Evolutionary conservation across 257 asterid genomes (phyloP).

Genomic region (Euphrasia confusa): DNA sequence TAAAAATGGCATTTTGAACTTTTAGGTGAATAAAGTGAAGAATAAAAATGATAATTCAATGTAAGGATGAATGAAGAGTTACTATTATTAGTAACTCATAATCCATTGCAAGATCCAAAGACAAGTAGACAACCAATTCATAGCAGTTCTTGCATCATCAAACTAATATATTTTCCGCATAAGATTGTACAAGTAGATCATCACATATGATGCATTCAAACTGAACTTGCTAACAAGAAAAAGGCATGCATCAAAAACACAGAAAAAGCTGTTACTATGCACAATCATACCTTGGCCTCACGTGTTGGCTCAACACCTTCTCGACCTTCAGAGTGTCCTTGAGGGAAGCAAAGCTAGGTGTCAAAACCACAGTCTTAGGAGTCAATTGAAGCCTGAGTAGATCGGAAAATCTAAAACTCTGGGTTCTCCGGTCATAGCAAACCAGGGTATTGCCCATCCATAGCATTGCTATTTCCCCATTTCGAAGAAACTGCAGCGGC

Average conservation of each 20-base stretch:
- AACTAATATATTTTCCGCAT: neutral
- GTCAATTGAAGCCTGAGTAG: neutral
- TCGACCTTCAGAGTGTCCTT: slow-evolving; percentile 24
- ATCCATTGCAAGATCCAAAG: neutral
- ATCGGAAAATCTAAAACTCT: slow-evolving; percentile 10
- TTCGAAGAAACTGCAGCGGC: slow-evolving; percentile 32
- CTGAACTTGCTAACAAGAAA: neutral
- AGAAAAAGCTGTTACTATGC: neutral
- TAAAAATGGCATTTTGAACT: too few species aligned
- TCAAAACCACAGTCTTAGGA: neutral
- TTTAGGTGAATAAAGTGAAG: too few species aligned
- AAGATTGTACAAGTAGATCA: slow-evolving; percentile 1
- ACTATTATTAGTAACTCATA: neutral
- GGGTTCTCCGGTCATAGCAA: slow-evolving; percentile 20
- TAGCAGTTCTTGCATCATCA: neutral
- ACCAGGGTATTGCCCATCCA: slow-evolving; percentile 20
- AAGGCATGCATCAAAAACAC: neutral
- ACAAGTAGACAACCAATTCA: neutral
- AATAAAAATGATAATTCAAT: too few species aligned
- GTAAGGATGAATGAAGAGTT: too few species aligned
- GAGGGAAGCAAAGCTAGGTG: slow-evolving; percentile 31
- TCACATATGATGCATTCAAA: neutral
- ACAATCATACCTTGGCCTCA: slow-evolving; percentile 10
- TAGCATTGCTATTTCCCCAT: slow-evolving; percentile 22
- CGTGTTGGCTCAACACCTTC: neutral